A percentile compares a stretch with the other conserved stretches of the same genome.
Conservation (phyloP, 371 early-diverging fungal species). For the Apophysomyces sp. region DNA sequence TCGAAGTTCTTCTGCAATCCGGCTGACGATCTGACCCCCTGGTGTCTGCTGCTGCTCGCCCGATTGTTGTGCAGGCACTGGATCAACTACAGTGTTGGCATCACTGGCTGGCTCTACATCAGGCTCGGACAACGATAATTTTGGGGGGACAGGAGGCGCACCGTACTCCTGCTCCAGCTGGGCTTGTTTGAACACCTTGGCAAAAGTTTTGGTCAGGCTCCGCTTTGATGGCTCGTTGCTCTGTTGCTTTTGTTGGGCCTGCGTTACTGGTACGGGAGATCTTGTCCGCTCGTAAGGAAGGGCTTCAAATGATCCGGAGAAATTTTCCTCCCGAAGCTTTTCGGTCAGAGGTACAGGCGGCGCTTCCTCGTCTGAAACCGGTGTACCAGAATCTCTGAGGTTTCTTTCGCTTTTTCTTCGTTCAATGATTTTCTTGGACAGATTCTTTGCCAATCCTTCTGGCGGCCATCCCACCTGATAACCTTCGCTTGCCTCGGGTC, state of each 20-base stretch:
- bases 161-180: neutral
- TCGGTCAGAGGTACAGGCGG: neutral
- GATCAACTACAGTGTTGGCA: neutral
- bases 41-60: slow-evolving; percentile 4
- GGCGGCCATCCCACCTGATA: neutral
- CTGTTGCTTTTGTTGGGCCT: neutral
- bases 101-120: neutral
- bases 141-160: neutral
- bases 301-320: slow-evolving; percentile 28
- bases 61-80: neutral
- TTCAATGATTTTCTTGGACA: slow-evolving; percentile 28
- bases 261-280: neutral
- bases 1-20: slow-evolving; percentile 41
- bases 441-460: slow-evolving; percentile 16
- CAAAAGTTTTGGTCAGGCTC: slow-evolving; percentile 6
- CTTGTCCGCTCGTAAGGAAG: slow-evolving; percentile 37
- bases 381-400: slow-evolving; percentile 1
- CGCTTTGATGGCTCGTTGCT: neutral
- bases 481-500: neutral
- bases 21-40: slow-evolving; percentile 26
- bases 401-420: slow-evolving; percentile 25
- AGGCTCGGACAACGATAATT: neutral
- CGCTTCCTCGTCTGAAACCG: neutral
- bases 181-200: slow-evolving; percentile 11
- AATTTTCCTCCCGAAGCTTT: neutral